Evolutionary conservation across 257 asterid genomes (phyloP).

Genomic region (Haberlea rhodopensis): DNA sequence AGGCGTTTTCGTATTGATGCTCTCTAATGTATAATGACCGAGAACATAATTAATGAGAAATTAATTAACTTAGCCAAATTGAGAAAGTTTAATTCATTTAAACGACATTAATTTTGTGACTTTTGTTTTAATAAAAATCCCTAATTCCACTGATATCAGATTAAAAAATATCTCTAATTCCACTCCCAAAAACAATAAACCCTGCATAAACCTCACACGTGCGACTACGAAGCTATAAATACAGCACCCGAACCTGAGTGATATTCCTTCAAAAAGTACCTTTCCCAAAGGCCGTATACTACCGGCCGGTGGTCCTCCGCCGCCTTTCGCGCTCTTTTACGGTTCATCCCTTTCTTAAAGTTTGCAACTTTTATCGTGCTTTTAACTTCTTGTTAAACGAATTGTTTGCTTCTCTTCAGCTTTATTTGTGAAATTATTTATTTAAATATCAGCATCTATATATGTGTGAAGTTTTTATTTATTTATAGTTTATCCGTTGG

Average conservation of each 20-base stretch:
- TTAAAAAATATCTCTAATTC: not conserved
- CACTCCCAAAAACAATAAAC: conserved; percentile 1
- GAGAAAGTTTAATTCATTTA: too few species aligned
- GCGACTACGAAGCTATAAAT: too few species aligned
- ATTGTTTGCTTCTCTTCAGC: not conserved
- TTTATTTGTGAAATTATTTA: not conserved
- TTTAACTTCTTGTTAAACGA: not conserved
- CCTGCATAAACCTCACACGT: conserved; percentile 19
- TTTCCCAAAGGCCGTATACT: conserved; percentile 10
- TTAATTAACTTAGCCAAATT: too few species aligned
- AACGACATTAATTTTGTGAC: too few species aligned
- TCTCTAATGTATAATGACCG: too few species aligned
- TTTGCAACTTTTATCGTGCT: not conserved
- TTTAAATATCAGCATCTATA: conserved; percentile 12
- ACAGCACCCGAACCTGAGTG: not conserved
- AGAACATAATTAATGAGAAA: too few species aligned
- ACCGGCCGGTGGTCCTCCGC: conserved; percentile 24
- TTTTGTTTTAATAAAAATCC: too few species aligned
- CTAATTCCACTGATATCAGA: not conserved
- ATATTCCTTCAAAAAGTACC: not conserved
- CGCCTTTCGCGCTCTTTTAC: not conserved
- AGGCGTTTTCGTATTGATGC: too few species aligned
- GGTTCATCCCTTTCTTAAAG: not conserved
- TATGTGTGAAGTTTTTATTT: not conserved
- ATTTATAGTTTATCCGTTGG: not conserved